Evolutionary conservation across 345 rosid genomes (phyloP).

Genomic region (Brassica napus): Da-Ae NC_063436.1:30549001-30549500

Average conservation of each 20-base stretch:
- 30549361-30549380: constrained; percentile 7
- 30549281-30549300: constrained; percentile 20
- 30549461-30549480: neutral
- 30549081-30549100: constrained; percentile 70
- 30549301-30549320: constrained; percentile 28
- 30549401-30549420: constrained; percentile 9
- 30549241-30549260: neutral
- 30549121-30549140: constrained; percentile 89
- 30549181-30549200: constrained; percentile 1
- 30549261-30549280: constrained; percentile 9
- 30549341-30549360: constrained; percentile 41
- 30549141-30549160: constrained; percentile 41
- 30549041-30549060: constrained; percentile 71
- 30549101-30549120: constrained; percentile 71
- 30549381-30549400: constrained; percentile 25
- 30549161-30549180: constrained; percentile 21
- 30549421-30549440: neutral
- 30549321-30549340: constrained; percentile 14
- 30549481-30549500: neutral
- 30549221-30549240: neutral
- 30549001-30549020: constrained; percentile 92
- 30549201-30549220: neutral
- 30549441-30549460: neutral
- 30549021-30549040: constrained; percentile 74
- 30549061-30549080: constrained; percentile 98